Conservation (phyloP, 352 stramenopile genomes). For the Paralagenidium karlingii region DNA sequence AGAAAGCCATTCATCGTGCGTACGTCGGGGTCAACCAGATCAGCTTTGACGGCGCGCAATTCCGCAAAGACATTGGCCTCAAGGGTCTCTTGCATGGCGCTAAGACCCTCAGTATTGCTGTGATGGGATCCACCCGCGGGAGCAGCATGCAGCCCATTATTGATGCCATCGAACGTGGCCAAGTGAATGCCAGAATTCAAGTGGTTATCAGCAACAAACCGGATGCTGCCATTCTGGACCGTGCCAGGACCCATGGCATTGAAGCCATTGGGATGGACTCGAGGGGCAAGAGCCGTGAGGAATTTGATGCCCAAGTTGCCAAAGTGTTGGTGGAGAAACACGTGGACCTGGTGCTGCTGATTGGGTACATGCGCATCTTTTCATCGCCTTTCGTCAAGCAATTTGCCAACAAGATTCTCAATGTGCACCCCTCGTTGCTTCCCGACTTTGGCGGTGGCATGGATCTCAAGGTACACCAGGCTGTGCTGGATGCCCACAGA, state of each 20-base stretch:
- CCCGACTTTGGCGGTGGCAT: conserved; percentile 99
- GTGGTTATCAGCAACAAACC: conserved; percentile 95
- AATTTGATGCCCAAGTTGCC: conserved; percentile 94
- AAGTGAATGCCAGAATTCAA: conserved; percentile 91
- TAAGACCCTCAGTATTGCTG: conserved; percentile 83
- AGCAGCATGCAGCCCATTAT: conserved; percentile 94
- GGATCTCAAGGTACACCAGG: conserved; percentile 98
- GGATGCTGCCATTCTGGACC: conserved; percentile 89
- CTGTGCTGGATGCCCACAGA: conserved; percentile 94
- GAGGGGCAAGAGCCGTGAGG: conserved; percentile 79
- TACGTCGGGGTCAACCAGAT: conserved; percentile 87
- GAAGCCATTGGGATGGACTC: conserved; percentile 47
- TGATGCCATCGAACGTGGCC: conserved; percentile 82
- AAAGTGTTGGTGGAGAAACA: conserved; percentile 85
- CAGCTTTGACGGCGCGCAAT: conserved; percentile 88
- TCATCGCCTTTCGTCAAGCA: conserved; percentile 91
- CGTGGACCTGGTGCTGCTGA: conserved; percentile 94
- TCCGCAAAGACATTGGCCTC: conserved; percentile 96
- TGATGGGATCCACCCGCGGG: conserved; percentile 93
- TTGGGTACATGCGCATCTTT: conserved; percentile 99
- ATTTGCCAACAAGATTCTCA: conserved; percentile 94
- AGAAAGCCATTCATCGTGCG: conserved; percentile 82
- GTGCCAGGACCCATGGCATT: conserved; percentile 74
- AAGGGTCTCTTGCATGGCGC: conserved; percentile 84
- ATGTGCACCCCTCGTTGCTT: conserved; percentile 98